Base-by-base conservation (phyloP, 495 filamentous ascomycete species). In the Penicillium alfredii region DNA sequence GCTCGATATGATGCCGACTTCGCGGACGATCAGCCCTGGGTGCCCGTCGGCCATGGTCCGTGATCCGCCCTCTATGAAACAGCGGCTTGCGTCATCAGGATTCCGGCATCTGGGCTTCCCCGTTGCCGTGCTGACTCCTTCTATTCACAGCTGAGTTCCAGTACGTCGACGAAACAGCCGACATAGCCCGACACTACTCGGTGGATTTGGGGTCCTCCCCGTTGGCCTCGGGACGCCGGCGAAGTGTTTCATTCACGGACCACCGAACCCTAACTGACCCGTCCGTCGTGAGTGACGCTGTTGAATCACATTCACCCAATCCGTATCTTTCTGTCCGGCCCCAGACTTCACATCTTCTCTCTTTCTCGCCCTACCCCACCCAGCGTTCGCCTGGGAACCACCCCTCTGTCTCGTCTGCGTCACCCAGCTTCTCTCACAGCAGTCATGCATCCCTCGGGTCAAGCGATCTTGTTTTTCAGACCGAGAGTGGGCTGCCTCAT, bases 101-200 rank as follows among this genome's bases (percentile, higher is more conserved):
- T 31, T 29, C 35, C 30, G 31, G 33, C 14, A 4, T 41, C 21
- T 44, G 33, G 9, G 8, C 28, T 37, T 44, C 10, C 37, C 27
- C 8, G 14, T 45, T 34, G 10, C 18, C 22, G 28, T 35, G 19
- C 33, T 45, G 4, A 49, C 3, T 12, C 17, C 15, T n/a, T n/a
- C n/a, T n/a, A 20, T 4, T 1, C 10, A 9, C 22, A 51, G 48
- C 42, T 21, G 30, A 48, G 29, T 45, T 45, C 27, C 37, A 37
- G 13, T 53, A 53, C 30, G 34, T 53, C 21, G 49, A 53, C 21
- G 49, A 53, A 26, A 48, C 49, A 21, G 40, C 37, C 30, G 44
- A 53, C 10, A 42, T 49, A 36, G 49, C 49, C 26, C 30, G 23
- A 21, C 14, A 39, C 7, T 53, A 53, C 16, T 36, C 24, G 4